Evolutionary conservation across 352 stramenopile genomes (phyloP).

Genomic region (Phytophthora megakarya): DNA sequence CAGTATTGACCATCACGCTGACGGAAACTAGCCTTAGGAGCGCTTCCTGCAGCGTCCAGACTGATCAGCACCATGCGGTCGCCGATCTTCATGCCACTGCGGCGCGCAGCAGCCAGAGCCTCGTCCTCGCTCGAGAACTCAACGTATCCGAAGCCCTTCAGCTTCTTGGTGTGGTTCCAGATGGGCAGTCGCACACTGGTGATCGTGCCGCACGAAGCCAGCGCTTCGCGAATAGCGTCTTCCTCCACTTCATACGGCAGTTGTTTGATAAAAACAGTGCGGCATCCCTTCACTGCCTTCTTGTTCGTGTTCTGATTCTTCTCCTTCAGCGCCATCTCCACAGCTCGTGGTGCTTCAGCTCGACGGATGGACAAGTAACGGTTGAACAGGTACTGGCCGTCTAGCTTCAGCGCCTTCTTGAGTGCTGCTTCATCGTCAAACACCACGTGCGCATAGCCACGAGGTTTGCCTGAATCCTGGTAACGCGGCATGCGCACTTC

Average conservation of each 20-base stretch:
- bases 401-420: conserved; percentile 81
- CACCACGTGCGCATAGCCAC: conserved; percentile 93
- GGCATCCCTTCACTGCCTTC: conserved; percentile 83
- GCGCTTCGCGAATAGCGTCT: conserved; percentile 77
- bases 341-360: conserved; percentile 72
- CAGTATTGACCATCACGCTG: conserved; percentile 85
- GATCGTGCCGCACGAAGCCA: conserved; percentile 90
- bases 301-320: conserved; percentile 68
- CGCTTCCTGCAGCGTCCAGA: conserved; percentile 87
- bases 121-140: conserved; percentile 86
- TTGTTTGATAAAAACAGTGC: conserved; percentile 95
- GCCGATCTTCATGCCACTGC: conserved; percentile 87
- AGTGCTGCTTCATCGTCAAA: conserved; percentile 82
- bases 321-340: conserved; percentile 75
- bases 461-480: conserved; percentile 91
- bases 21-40: conserved; percentile 93
- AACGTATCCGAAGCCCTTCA: conserved; percentile 97
- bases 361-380: conserved; percentile 91
- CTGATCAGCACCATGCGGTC: conserved; percentile 92
- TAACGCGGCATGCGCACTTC: conserved; percentile 94
- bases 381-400: conserved; percentile 89
- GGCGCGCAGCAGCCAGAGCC: conserved; percentile 66
- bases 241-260: conserved; percentile 93
- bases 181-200: conserved; percentile 92
- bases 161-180: conserved; percentile 94